Evolutionary conservation across 2,329 filamentous ascomycete species (phyloP), one percentile per base, ranked within the genome.

Genomic region (Sarocladium brachiariae): DNA sequence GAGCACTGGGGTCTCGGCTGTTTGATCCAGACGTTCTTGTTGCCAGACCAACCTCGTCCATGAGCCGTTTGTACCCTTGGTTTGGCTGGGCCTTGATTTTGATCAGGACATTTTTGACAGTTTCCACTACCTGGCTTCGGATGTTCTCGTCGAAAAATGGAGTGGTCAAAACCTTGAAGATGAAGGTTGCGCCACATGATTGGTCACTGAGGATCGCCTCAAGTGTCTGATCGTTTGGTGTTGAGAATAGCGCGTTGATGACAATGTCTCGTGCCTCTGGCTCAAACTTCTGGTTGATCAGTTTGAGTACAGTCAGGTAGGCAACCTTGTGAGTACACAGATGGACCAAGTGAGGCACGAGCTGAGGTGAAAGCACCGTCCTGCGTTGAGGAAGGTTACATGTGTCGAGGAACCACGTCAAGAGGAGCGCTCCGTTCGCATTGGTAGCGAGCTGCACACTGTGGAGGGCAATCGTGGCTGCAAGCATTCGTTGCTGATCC

Each of bases 281-380:
- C 70, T 99, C 93, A 30, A 91, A 88, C 64, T 95, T 90, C 68
- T 99, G 93, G 65, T 99, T 99, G 68, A 99, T 95, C 48, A 97
- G 90, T 73, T 99, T 99, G 52, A 99, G 76, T 1, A 99, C 92
- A 0, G 93, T 99, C 54, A 97, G 76, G 63, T 97, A 97, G 0
- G 93, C 93, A 51, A 99, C 92, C 75, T 97, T 97, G 76, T 99
- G 93, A 0, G 93, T 97, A 76, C 93, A 97, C 6, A 99, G 78
- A 64, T 96, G 89, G 21, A 96, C 90, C 27, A 99, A 76, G 64
- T 95, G 90, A 35, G 93, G 91, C 14, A 96, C 89, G 21, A 99
- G 81, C 58, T 91, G 84, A 18, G 93, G 93, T 39, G 93, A 91
- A 51, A 99, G 77, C 24, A 97, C 91, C 21, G 89, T 95, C 52